Evolutionary conservation across 164 flowering plant genomes (phyloP).

Genomic region (Macadamia tetraphylla): DNA sequence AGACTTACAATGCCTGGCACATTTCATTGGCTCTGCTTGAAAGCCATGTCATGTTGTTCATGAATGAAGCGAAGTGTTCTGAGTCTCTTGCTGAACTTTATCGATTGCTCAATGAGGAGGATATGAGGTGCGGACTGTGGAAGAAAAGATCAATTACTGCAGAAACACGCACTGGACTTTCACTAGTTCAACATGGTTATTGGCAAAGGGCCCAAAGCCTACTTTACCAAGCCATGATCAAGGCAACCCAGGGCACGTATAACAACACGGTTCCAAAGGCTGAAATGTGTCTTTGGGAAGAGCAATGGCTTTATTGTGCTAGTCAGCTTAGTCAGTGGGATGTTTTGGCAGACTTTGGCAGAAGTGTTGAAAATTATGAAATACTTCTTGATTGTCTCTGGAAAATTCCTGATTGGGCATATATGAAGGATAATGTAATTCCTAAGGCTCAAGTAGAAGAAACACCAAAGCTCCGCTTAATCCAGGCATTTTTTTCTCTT

Average conservation of each 20-base stretch:
- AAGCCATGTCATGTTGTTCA: slow-evolving; percentile 91
- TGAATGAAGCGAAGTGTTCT: slow-evolving; percentile 84
- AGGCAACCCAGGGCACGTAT: slow-evolving; percentile 99
- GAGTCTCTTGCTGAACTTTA: slow-evolving; percentile 98
- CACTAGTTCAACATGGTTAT: slow-evolving; percentile 96
- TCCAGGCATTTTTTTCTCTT: slow-evolving; percentile 83
- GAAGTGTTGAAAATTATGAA: slow-evolving; percentile 73
- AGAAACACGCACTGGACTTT: slow-evolving; percentile 94
- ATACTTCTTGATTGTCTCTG: slow-evolving; percentile 81
- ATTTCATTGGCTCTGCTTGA: slow-evolving; percentile 83
- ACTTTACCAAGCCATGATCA: slow-evolving; percentile 93
- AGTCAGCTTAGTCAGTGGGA: slow-evolving; percentile 93
- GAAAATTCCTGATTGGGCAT: slow-evolving; percentile 87
- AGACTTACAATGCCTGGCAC: slow-evolving; percentile 99
- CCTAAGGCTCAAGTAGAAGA: slow-evolving; percentile 92
- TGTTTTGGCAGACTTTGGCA: slow-evolving; percentile 81
- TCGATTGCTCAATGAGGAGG: slow-evolving; percentile 94
- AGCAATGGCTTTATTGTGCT: slow-evolving; percentile 95
- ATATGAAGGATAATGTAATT: slow-evolving; percentile 79
- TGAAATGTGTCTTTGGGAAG: slow-evolving; percentile 99
- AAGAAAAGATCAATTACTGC: slow-evolving; percentile 84
- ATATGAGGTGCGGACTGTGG: slow-evolving; percentile 99
- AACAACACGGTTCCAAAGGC: slow-evolving; percentile 96
- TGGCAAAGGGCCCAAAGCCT: slow-evolving; percentile 97
- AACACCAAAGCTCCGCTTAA: slow-evolving; percentile 72